Evolutionary conservation across 2,329 filamentous ascomycete species (phyloP).

Genomic region (Aspergillus costaricaensis): DNA sequence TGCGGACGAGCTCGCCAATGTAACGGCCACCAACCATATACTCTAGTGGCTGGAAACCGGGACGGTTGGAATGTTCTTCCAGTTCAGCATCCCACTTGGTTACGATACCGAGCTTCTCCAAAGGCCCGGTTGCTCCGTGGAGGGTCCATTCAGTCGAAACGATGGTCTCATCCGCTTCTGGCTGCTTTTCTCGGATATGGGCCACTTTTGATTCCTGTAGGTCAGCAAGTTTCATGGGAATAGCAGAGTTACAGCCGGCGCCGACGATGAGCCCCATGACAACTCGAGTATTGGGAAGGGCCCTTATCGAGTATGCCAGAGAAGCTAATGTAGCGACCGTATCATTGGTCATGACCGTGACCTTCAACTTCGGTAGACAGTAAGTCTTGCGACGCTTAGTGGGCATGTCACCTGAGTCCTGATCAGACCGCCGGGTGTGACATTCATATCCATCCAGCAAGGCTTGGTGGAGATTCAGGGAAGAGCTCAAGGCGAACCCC

Average conservation of each 20-base stretch:
- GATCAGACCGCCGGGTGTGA: constrained; percentile 42
- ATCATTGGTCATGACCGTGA: constrained; percentile 76
- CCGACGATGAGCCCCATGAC: constrained; percentile 77
- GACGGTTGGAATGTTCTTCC: constrained; percentile 63
- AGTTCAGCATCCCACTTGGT: constrained; percentile 69
- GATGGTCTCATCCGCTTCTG: not conserved
- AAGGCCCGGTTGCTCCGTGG: constrained; percentile 65
- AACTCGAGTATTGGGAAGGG: constrained; percentile 60
- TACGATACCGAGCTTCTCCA: constrained; percentile 62
- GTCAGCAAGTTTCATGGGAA: constrained; percentile 61
- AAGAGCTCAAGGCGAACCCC: constrained; percentile 47
- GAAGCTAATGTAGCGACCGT: constrained; percentile 76
- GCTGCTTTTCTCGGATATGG: not conserved
- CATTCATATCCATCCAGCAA: constrained; percentile 43
- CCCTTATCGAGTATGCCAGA: constrained; percentile 68
- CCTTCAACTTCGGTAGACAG: constrained; percentile 62
- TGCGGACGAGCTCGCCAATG: constrained; percentile 69
- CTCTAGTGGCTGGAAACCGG: constrained; percentile 76
- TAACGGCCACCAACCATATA: constrained; percentile 77
- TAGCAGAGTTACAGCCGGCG: constrained; percentile 75
- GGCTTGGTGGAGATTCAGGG: constrained; percentile 37
- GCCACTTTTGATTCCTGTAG: not conserved
- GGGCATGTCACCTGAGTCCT: constrained; percentile 21
- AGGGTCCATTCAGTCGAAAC: constrained; percentile 81
- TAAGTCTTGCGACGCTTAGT: constrained; percentile 33